Percentiles rank a stretch among this genome's conserved stretches.
Conservation (phyloP, 225 moss, liverwort and hornwort species). For the Climacium dendroides region DNA sequence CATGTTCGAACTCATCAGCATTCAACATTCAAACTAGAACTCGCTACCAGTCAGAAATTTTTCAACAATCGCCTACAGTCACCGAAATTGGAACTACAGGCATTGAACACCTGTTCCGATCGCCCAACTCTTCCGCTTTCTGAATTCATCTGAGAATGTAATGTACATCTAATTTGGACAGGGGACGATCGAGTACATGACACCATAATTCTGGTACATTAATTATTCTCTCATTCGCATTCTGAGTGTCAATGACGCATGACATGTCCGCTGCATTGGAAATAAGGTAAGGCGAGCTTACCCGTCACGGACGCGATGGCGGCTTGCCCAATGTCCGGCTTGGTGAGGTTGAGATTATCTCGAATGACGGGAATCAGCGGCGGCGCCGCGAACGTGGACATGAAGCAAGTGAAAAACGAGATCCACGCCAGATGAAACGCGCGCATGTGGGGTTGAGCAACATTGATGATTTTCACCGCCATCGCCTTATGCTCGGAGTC, state of each 20-base stretch:
- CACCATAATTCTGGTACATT: neutral
- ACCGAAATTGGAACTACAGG: neutral
- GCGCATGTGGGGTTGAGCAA: constrained; percentile 55
- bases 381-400: constrained; percentile 71
- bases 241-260: neutral
- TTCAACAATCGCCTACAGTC: neutral
- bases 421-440: constrained; percentile 74
- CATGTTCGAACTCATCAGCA: neutral
- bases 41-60: neutral
- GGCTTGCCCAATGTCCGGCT: constrained; percentile 56
- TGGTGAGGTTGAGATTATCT: constrained; percentile 46
- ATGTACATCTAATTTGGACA: neutral
- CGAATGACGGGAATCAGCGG: constrained; percentile 80
- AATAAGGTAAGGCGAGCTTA: neutral
- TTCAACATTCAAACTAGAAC: neutral
- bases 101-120: neutral
- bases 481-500: constrained; percentile 84
- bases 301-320: constrained; percentile 53
- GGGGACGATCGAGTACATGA: too few species aligned
- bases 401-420: constrained; percentile 67
- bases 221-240: neutral
- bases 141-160: neutral
- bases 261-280: neutral
- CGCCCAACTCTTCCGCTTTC: neutral
- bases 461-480: constrained; percentile 21